These are phyloP conservation scores for Colletotrichum sp. DNA, from an alignment of 2,329 filamentous ascomycete species.

Conservation along the genomic window DNA sequence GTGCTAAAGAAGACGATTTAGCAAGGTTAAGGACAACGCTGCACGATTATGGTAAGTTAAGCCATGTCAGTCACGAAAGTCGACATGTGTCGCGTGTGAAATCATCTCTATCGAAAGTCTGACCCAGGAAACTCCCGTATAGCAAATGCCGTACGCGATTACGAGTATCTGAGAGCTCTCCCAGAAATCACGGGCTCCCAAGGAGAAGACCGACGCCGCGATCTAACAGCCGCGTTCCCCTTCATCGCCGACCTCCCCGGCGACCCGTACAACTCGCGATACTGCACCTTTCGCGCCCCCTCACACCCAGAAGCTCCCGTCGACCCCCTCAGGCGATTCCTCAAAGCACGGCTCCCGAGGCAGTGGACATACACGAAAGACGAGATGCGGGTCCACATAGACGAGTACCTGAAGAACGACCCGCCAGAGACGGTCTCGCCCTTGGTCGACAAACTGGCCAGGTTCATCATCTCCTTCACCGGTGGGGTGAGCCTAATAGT, in stretches of 20 bases:
- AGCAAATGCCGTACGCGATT: background rate
- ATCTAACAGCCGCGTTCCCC: background rate
- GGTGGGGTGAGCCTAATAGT: background rate
- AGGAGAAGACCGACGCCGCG: background rate
- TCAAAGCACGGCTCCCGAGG: background rate
- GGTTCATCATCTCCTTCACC: background rate
- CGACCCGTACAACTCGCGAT: background rate
- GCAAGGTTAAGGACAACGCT: background rate
- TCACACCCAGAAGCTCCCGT: background rate
- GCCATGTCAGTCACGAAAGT: too few relatives aligned
- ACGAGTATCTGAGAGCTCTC: background rate
- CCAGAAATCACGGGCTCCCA: background rate
- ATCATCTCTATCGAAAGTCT: too few relatives aligned
- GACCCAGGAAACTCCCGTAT: accelerated
- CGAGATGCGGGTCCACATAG: background rate
- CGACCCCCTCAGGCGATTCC: background rate
- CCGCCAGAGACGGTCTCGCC: background rate
- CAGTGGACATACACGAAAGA: background rate
- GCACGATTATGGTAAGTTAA: background rate
- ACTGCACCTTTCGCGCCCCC: background rate
- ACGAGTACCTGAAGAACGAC: background rate
- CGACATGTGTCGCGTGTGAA: accelerated
- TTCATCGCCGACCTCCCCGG: background rate
- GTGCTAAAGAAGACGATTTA: background rate
- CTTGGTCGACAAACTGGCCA: background rate